These are phyloP conservation scores for Pseudevernia furfuracea DNA, from an alignment of 495 filamentous ascomycete genomes.

Conservation along the genomic window DNA sequence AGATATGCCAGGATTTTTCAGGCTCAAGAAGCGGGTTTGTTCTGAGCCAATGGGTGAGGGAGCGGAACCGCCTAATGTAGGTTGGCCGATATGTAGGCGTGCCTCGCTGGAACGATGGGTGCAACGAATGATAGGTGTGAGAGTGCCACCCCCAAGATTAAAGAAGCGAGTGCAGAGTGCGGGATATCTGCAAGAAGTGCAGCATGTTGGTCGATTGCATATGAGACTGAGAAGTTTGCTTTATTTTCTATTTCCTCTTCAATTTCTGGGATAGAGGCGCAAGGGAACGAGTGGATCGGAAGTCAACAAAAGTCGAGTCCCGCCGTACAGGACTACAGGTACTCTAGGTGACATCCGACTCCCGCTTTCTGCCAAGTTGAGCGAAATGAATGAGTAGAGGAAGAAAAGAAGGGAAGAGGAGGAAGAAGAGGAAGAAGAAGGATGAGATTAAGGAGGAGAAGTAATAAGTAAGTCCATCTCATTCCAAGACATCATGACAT, in stretches of 20 bases:
- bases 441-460: too few relatives aligned
- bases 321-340: background rate
- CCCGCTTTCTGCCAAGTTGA: background rate
- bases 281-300: slow-evolving; percentile 1
- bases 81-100: slow-evolving; percentile 1
- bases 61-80: background rate
- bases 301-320: background rate
- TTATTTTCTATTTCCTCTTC: too few relatives aligned
- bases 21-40: background rate
- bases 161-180: background rate
- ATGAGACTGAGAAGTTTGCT: background rate
- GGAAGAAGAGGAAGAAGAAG: background rate
- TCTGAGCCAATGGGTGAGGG: background rate
- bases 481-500: too few relatives aligned
- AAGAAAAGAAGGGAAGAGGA: background rate
- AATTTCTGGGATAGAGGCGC: background rate
- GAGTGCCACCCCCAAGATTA: background rate
- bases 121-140: background rate
- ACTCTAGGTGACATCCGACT: background rate
- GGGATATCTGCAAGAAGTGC: background rate
- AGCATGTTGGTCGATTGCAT: background rate
- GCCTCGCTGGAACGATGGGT: background rate
- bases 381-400: background rate
- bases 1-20: background rate
- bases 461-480: too few relatives aligned